phyloP scores from a whole-genome alignment of 192 early-diverging fungal species.

The Linnemannia hyalina region DNA sequence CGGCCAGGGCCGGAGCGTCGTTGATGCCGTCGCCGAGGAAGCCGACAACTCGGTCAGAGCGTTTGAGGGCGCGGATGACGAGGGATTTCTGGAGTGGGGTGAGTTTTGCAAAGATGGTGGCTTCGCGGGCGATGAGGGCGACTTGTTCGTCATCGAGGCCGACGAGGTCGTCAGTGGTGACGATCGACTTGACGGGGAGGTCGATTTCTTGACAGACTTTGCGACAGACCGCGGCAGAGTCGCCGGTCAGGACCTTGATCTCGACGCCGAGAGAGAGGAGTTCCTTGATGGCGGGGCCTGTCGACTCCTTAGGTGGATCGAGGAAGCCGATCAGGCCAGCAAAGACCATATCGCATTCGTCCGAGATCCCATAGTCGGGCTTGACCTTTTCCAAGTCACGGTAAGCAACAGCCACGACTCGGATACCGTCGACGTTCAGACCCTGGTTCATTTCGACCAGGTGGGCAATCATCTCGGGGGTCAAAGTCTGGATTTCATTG shows the following conservation, averaged over 20 bases:
- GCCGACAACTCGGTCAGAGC: slow-evolving; percentile 53
- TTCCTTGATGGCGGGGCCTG: slow-evolving; percentile 57
- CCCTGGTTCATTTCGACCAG: slow-evolving; percentile 39
- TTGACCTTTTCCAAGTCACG: slow-evolving; percentile 31
- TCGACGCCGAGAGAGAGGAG: slow-evolving; percentile 53
- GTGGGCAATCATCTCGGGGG: slow-evolving; percentile 27
- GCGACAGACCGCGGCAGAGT: slow-evolving; percentile 61
- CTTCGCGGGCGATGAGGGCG: slow-evolving; percentile 34
- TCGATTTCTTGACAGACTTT: slow-evolving; percentile 64
- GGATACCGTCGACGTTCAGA: slow-evolving; percentile 57
- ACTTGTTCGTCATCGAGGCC: slow-evolving; percentile 51
- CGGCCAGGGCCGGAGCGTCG: slow-evolving; percentile 64
- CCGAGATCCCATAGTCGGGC: slow-evolving; percentile 23
- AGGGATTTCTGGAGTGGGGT: slow-evolving; percentile 61
- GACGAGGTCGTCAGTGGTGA: slow-evolving; percentile 56
- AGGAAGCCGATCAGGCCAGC: slow-evolving; percentile 62
- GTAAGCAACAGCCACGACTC: slow-evolving; percentile 65
- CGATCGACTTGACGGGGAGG: slow-evolving; percentile 54
- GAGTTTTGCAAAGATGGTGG: slow-evolving; percentile 68
- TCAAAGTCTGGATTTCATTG: slow-evolving; percentile 20
- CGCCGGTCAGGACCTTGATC: slow-evolving; percentile 69
- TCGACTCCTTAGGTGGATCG: slow-evolving; percentile 64
- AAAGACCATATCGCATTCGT: slow-evolving; percentile 61
- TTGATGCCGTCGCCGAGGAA: slow-evolving; percentile 71
- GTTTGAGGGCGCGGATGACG: slow-evolving; percentile 60